phyloP scores from a whole-genome alignment of 805 yeast genomes.

The Osmozyma mogii region DNA sequence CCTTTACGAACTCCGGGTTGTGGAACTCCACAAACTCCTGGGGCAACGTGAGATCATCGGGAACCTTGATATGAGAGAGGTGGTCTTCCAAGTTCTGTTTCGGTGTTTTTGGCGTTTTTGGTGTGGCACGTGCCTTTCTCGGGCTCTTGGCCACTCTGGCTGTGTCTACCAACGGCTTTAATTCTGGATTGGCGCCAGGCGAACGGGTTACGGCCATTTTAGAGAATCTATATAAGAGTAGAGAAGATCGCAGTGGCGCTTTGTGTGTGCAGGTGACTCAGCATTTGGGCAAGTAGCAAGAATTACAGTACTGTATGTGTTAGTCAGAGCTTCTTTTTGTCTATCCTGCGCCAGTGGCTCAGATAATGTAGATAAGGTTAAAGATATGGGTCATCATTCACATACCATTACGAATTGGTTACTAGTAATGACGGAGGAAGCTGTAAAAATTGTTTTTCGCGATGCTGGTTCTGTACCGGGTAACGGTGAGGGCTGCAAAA shows the following conservation, averaged over 20 bases:
- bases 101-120: neutral
- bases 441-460: no score
- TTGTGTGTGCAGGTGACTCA: no score
- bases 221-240: no score
- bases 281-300: no score
- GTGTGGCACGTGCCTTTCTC: neutral
- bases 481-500: no score
- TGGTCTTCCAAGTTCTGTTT: slow-evolving; percentile 9
- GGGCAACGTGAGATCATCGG: slow-evolving; percentile 18
- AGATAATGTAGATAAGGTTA: slow-evolving; percentile 18
- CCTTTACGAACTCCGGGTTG: slow-evolving; percentile 25
- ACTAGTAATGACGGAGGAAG: no score
- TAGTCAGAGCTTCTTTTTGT: slow-evolving; percentile 13
- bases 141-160: neutral
- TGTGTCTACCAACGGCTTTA: no score
- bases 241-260: no score
- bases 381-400: slow-evolving; percentile 13
- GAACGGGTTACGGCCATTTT: slow-evolving; percentile 3
- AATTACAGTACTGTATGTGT: slow-evolving; percentile 13
- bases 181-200: no score
- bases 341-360: slow-evolving; percentile 13
- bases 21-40: slow-evolving; percentile 21
- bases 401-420: no score
- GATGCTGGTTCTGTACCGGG: no score
- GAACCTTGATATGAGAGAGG: slow-evolving; percentile 7